These are phyloP conservation scores for Alisma plantagoaquatica DNA, from an alignment of 106 monocot genomes.

Conservation along the genomic window DNA sequence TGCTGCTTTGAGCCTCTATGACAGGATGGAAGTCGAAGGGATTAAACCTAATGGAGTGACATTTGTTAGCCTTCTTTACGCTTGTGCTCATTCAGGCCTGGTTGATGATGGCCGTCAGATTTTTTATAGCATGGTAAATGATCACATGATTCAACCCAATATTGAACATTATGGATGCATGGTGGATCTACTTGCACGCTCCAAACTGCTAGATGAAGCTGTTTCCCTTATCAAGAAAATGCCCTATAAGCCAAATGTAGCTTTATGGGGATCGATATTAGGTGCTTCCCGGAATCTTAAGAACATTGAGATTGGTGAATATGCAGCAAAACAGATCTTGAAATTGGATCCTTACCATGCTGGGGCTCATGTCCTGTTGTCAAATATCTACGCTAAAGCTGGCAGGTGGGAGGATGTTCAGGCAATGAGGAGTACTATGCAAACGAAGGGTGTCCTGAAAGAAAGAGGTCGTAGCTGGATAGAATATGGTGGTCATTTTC, in stretches of 20 bases:
- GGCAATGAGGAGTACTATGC: conserved; percentile 40
- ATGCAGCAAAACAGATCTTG: conserved; percentile 35
- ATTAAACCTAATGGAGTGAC: conserved; percentile 42
- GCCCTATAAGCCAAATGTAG: conserved; percentile 41
- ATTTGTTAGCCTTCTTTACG: conserved; percentile 40
- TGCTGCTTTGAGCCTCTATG: conserved; percentile 33
- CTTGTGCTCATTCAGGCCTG: conserved; percentile 46
- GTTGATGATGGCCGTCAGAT: conserved; percentile 36
- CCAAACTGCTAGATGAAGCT: conserved; percentile 38
- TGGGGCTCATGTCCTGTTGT: conserved; percentile 50
- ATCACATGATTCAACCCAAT: conserved; percentile 30
- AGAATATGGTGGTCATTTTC: conserved; percentile 24
- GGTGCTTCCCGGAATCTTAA: conserved; percentile 36
- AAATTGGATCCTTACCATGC: conserved; percentile 43
- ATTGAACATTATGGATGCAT: conserved; percentile 64
- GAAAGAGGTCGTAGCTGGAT: conserved; percentile 46
- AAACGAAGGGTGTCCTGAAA: conserved; percentile 26
- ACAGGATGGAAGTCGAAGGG: conserved; percentile 28
- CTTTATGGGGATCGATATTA: conserved; percentile 54
- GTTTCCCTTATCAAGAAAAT: conserved; percentile 36
- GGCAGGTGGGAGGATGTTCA: conserved; percentile 32
- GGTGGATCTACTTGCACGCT: conserved; percentile 70
- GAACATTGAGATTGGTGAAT: conserved; percentile 32
- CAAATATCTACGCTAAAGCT: conserved; percentile 50
- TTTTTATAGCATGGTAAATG: conserved; percentile 33